phyloP scores from a whole-genome alignment of 768 basidiomycete genomes.

The Amyloporia xantha region DNA sequence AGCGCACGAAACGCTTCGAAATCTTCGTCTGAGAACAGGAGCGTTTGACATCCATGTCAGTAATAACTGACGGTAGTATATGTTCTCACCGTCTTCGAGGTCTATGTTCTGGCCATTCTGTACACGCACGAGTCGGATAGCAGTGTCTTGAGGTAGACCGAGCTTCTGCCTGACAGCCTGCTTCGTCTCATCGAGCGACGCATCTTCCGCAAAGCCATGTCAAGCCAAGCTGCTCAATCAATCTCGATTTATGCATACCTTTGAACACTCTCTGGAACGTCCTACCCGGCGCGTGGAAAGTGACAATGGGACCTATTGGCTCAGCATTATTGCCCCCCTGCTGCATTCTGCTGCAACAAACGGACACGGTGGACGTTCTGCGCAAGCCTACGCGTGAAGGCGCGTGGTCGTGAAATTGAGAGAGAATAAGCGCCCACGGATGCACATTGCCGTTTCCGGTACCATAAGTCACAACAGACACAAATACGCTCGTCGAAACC shows the following conservation, averaged over 20 bases:
- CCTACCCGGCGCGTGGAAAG: slow-evolving; percentile 30
- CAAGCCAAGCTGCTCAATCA: not conserved
- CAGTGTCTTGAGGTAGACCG: slow-evolving; percentile 32
- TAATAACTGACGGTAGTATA: too few species aligned
- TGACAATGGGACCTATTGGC: slow-evolving; percentile 22
- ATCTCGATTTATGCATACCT: slow-evolving; percentile 21
- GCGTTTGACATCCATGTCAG: too few species aligned
- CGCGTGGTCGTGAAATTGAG: not conserved
- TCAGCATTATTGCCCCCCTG: not conserved
- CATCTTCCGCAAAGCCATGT: slow-evolving; percentile 34
- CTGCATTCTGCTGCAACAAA: too few species aligned
- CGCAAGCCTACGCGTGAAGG: too few species aligned
- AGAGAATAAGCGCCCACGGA: not conserved
- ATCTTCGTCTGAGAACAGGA: slow-evolving; percentile 77
- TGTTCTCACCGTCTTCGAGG: slow-evolving; percentile 70
- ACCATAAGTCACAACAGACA: slow-evolving; percentile 7
- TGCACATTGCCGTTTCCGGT: not conserved
- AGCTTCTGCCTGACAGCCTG: slow-evolving; percentile 58
- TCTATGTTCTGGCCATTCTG: slow-evolving; percentile 49
- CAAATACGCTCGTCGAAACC: slow-evolving; percentile 13
- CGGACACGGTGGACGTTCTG: too few species aligned
- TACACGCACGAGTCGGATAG: slow-evolving; percentile 42
- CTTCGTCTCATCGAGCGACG: slow-evolving; percentile 52
- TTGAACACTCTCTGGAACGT: slow-evolving; percentile 38
- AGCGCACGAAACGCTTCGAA: slow-evolving; percentile 63